Base-by-base conservation (phyloP, 352 stramenopile genomes). In the Aphanomyces astaci region DNA sequence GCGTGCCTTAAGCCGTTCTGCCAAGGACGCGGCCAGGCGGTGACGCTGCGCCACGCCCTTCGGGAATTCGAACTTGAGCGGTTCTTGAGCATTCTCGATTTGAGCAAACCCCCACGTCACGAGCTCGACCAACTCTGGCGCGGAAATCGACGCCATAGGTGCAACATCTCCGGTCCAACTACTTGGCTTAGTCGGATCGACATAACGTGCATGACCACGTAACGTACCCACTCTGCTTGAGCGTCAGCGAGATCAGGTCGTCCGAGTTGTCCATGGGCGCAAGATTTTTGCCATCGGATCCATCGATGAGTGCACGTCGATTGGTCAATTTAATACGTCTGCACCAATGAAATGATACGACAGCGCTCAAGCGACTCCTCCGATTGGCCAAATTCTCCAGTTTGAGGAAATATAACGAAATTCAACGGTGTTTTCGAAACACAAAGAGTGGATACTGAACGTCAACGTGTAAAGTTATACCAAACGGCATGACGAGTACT, bases 11-110 rank as follows among this genome's bases (percentile, higher is more conserved):
- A 96, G 57, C 17, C 80, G 80, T 39, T 79, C 84, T 1, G 86
- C 84, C 7, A 94, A 69, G 32, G 87, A 74, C 3, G 86, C 90
- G 25, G 84, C 86, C 0, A 92, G 71, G 39, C 88, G 83, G 65
- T 96, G 88, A 28, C 80, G 75, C 36, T 79, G 78, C 2, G 88
- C 86, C 28, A 95, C 86, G 19, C 85, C 84, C 5, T 76, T 68
- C 0, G 81, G 81, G 62, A 43, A 68, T n/a, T 45, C 40, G n/a
- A 43, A 59, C 62, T 46, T 40, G n/a, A 45, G 25, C n/a, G 27
- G 25, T 17, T 31, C 32, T 32, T 43, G n/a, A 11, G 36, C 5
- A 24, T 32, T 27, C n/a, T 40, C 13, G 32, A 68, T 68, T 32
- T 52, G 62, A 17, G 13, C 62, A 28, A 68, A 52, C 10, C 30